A percentile compares a stretch with the other conserved stretches of the same genome.
These are phyloP conservation scores for Claviceps sp. DNA, from an alignment of 2,329 filamentous ascomycete genomes.

Conservation along the genomic window DNA sequence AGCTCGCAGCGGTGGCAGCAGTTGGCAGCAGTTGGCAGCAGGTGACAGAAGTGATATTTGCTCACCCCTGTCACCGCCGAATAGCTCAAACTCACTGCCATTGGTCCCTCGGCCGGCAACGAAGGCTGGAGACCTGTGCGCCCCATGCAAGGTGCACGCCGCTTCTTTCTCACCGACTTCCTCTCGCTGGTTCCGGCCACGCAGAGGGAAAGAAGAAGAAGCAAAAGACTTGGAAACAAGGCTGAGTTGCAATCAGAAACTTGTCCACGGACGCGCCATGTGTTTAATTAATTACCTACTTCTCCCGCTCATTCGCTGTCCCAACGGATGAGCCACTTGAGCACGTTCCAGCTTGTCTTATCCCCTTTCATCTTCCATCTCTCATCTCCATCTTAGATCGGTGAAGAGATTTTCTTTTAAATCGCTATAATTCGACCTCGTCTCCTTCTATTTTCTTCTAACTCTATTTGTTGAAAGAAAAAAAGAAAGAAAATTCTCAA, in stretches of 20 bases:
- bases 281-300: not conserved
- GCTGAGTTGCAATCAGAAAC: not conserved
- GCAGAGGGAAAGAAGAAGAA: slow-evolving; percentile 1
- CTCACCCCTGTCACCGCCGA: slow-evolving; percentile 10
- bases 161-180: slow-evolving; percentile 6
- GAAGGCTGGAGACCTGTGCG: not conserved
- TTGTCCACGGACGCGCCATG: not conserved
- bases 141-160: slow-evolving; percentile 6
- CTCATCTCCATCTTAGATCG: not conserved
- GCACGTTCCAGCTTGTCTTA: not conserved
- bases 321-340: not conserved
- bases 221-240: not conserved
- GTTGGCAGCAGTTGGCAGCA: not conserved
- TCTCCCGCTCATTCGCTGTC: not conserved
- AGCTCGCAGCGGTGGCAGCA: slow-evolving; percentile 1
- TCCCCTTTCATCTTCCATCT: not conserved
- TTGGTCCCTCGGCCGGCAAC: slow-evolving; percentile 8
- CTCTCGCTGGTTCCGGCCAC: not conserved
- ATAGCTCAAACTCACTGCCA: slow-evolving; percentile 6
- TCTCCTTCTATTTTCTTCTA: not conserved
- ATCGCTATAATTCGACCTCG: not conserved
- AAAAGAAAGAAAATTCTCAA: too few relatives aligned
- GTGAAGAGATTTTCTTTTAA: slow-evolving; percentile 2
- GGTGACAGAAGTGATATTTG: not conserved
- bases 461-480: not conserved